phyloP scores from a whole-genome alignment of 192 early-diverging fungal species.

The Diversispora epigaea region DNA sequence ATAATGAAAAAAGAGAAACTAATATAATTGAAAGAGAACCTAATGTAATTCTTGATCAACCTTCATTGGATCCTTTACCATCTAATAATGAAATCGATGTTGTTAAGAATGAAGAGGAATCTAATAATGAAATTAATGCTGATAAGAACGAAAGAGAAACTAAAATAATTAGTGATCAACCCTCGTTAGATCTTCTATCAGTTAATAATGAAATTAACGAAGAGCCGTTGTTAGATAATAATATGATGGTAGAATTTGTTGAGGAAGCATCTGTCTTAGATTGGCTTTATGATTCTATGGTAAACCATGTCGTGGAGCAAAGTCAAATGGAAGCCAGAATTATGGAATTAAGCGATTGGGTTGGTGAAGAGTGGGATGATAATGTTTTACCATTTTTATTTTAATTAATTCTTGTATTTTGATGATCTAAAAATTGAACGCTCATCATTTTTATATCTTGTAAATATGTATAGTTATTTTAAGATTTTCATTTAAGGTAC shows the following conservation, averaged over 20 bases:
- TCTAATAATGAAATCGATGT: neutral
- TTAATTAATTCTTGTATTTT: neutral
- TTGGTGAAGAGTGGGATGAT: constrained; percentile 31
- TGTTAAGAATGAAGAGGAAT: no score
- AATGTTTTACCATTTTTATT: constrained; percentile 30
- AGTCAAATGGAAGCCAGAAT: constrained; percentile 29
- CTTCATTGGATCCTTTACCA: neutral
- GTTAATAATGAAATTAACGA: neutral
- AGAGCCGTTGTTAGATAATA: constrained; percentile 11
- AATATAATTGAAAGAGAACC: neutral
- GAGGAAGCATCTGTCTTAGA: constrained; percentile 31
- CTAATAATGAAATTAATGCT: neutral
- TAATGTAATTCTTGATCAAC: neutral
- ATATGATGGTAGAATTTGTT: constrained; percentile 9
- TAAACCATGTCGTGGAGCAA: constrained; percentile 21
- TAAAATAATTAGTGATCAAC: neutral
- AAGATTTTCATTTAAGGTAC: no score
- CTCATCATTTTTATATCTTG: no score
- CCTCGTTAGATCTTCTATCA: neutral
- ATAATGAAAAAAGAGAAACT: neutral
- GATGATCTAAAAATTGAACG: no score
- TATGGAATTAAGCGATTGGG: constrained; percentile 29
- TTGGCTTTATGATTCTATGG: constrained; percentile 33
- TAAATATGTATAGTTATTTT: no score
- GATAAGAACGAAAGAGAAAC: neutral